Base-by-base conservation (phyloP, 106 monocot species). In the Dioscorea zingiberensis region DNA sequence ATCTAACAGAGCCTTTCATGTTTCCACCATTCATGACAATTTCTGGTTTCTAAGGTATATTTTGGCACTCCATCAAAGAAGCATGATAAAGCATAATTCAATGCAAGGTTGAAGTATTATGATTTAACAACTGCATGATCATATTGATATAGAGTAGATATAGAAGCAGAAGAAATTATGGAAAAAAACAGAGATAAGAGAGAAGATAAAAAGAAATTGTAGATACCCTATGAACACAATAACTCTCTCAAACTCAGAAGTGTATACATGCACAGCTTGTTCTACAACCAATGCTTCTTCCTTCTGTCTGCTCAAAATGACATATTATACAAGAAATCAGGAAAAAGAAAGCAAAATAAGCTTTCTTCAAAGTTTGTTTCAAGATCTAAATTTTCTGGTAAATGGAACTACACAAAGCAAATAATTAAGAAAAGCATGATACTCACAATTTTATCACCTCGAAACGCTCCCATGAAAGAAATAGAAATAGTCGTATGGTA, bases 161-260 rank as follows among this genome's bases (percentile, higher is more conserved):
- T 38, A 38, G 38, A 38, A 38, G 4, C 38, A 38, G 4, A 6
- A 38, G 0, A 38, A 38, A 38, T 8, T 6, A 38, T 2, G 10
- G 10, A 8, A 10, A 38, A 38, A 30, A 30, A n/a, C n/a, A n/a
- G n/a, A 49, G 13, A 27, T 10, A 44, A 65, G 9, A 30, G 13
- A 27, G 13, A 47, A 27, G 27, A 22, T 24, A 58, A 57, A 19
- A 28, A 8, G 14, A 21, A 1, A 63, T 62, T 54, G 13, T 29
- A 48, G 25, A 27, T 82, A 99, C 98, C 98, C 74, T 73, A 93
- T 93, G 74, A 93, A 99, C 47, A 71, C 57, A 27, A 84, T 71
- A 64, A 93, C 93, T 60, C 80, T 84, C 62, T 89, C 80, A 69
- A 94, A 80, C 54, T 99, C 93, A 27, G 80, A 76, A 18, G 89